phyloP scores from a whole-genome alignment of 192 early-diverging fungal species.

The Coemansia sp. region DNA sequence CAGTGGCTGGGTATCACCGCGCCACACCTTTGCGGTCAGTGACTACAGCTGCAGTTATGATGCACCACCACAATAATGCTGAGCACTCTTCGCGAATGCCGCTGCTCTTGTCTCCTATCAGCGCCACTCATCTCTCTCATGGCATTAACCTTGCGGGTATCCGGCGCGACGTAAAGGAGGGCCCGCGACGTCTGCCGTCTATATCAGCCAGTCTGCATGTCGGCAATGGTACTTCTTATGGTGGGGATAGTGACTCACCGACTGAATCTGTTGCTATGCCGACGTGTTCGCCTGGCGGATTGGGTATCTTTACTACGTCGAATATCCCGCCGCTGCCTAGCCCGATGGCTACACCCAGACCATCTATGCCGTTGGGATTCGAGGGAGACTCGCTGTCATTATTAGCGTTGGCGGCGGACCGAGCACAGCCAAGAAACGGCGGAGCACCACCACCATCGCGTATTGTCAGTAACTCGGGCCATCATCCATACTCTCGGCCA shows the following conservation, averaged over 20 bases:
- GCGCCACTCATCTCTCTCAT: conserved; percentile 10
- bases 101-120: conserved; percentile 48
- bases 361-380: conserved; percentile 32
- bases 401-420: conserved; percentile 34
- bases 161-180: conserved; percentile 38
- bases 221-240: not conserved
- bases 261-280: not conserved
- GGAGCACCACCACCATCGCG: conserved; percentile 8
- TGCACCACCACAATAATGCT: conserved; percentile 15
- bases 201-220: conserved; percentile 35
- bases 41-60: conserved; percentile 40
- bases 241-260: conserved; percentile 12
- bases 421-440: conserved; percentile 21
- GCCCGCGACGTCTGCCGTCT: conserved; percentile 50
- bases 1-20: conserved; percentile 19
- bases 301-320: conserved; percentile 36
- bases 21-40: conserved; percentile 35
- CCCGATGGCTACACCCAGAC: conserved; percentile 41
- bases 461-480: conserved; percentile 1
- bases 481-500: conserved; percentile 37
- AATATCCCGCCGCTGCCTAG: conserved; percentile 35
- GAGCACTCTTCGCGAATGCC: conserved; percentile 27
- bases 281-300: conserved; percentile 28
- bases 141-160: conserved; percentile 43
- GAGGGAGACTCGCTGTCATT: conserved; percentile 40